Evolutionary conservation across 331 rosid genomes (phyloP).

Genomic region (Dryas integrifolia): DNA sequence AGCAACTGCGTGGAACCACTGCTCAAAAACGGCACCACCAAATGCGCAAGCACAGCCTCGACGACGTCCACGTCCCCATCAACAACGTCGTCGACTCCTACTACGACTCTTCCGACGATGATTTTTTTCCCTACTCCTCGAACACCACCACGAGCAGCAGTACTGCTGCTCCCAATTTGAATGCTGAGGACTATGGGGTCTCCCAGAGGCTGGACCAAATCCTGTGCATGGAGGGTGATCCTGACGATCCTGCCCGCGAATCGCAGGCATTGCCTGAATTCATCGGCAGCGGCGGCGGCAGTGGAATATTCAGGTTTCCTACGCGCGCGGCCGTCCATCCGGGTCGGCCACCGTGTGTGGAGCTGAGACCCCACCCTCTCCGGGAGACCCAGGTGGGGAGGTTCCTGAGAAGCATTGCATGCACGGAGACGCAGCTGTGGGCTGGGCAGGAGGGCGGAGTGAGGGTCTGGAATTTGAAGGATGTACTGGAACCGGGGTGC

Average conservation of each 20-base stretch:
- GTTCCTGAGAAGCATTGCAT: constrained; percentile 79
- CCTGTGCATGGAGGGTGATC: constrained; percentile 40
- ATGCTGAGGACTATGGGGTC: too few species aligned
- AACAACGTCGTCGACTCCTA: constrained; percentile 1
- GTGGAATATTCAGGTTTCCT: constrained; percentile 69
- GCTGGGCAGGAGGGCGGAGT: constrained; percentile 92
- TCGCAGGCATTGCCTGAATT: constrained; percentile 67
- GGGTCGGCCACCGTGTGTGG: constrained; percentile 77
- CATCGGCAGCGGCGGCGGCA: constrained; percentile 62
- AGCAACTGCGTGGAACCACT: constrained; percentile 57
- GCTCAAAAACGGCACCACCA: constrained; percentile 43
- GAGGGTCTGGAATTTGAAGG: constrained; percentile 67
- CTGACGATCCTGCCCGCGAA: constrained; percentile 25
- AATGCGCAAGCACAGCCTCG: constrained; percentile 83
- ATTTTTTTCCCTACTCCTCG: constrained; percentile 63
- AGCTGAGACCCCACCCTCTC: constrained; percentile 92
- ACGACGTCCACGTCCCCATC: constrained; percentile 48
- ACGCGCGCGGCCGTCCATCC: constrained; percentile 82
- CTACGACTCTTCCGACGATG: constrained; percentile 60
- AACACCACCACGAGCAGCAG: not conserved
- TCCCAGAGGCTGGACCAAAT: constrained; percentile 39
- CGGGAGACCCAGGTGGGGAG: constrained; percentile 92
- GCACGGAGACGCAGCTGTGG: constrained; percentile 85
- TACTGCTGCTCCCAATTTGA: not conserved
- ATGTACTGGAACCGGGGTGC: constrained; percentile 57